These are phyloP conservation scores for Solanum sejunctum DNA, from an alignment of 257 asterid genomes.

Conservation along the genomic window DNA sequence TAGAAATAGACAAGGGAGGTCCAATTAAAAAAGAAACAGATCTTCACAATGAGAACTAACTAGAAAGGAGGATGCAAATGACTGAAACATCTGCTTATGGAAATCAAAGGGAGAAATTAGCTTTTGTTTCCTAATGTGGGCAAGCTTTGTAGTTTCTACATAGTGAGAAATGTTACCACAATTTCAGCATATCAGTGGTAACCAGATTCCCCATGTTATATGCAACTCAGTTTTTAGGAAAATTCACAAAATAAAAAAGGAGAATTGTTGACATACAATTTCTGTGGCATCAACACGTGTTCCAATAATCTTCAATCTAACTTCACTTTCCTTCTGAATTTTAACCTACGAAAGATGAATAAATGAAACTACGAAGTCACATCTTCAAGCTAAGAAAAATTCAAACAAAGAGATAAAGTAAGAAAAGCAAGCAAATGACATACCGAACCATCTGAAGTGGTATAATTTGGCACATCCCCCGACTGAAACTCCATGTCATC, in stretches of 20 bases:
- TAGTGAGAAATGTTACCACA: neutral
- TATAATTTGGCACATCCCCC: conserved; percentile 85
- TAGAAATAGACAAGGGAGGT: neutral
- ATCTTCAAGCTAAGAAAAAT: neutral
- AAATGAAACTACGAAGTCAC: neutral
- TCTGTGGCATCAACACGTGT: conserved; percentile 66
- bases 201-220: too few species aligned
- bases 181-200: neutral
- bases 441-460: conserved; percentile 79
- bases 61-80: neutral
- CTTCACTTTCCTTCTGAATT: conserved; percentile 36
- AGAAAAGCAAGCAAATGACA: neutral
- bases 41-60: neutral
- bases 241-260: neutral
- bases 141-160: neutral
- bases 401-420: neutral
- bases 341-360: conserved; percentile 16
- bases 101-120: neutral
- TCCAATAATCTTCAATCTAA: conserved; percentile 35
- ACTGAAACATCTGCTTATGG: neutral
- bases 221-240: neutral
- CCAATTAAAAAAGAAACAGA: neutral
- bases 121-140: neutral
- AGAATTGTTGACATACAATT: conserved; percentile 38
- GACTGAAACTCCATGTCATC: conserved; percentile 98